Evolutionary conservation across 169 alveolate genomes (phyloP).

Genomic region (Neospora caninum): DNA sequence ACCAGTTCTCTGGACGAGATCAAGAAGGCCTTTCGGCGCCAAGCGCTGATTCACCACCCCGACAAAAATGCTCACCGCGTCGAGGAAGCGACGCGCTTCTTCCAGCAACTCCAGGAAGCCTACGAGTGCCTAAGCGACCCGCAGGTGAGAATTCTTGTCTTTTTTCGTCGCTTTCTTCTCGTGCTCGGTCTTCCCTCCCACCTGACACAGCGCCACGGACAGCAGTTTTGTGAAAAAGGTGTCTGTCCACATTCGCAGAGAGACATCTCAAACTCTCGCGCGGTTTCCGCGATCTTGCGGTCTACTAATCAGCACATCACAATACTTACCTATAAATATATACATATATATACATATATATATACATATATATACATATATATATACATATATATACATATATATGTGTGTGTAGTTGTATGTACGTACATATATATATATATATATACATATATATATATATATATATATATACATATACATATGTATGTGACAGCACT

Average conservation of each 20-base stretch:
- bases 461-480: background rate
- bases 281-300: no score
- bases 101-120: constrained; percentile 63
- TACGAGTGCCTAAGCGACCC: constrained; percentile 52
- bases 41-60: constrained; percentile 53
- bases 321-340: no score
- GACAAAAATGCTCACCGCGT: constrained; percentile 40
- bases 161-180: background rate
- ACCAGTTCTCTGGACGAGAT: constrained; percentile 37
- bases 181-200: background rate
- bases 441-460: background rate
- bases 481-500: background rate
- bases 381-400: background rate
- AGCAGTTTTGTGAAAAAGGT: no score
- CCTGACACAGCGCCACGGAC: no score
- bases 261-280: no score
- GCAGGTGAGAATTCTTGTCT: background rate
- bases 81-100: constrained; percentile 44
- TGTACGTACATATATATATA: background rate
- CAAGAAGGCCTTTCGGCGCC: constrained; percentile 32
- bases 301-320: no score
- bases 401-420: background rate
- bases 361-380: background rate
- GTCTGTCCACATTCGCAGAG: no score
- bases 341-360: background rate